phyloP scores from a whole-genome alignment of 257 asterid genomes.

The Primulina tabacum region DNA sequence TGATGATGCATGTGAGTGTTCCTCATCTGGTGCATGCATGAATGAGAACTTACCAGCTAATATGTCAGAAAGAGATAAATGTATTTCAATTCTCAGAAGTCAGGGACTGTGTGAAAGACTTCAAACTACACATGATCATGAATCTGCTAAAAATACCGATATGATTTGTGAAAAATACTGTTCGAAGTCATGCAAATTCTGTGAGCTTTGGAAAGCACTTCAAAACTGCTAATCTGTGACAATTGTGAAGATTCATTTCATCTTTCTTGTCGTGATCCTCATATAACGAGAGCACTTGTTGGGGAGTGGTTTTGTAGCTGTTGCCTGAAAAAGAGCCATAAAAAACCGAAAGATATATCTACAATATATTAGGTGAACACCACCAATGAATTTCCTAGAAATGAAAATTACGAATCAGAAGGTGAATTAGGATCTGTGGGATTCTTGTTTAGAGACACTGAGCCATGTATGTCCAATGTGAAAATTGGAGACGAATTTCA shows the following conservation, averaged over 20 bases:
- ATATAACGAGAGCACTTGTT: slow-evolving; percentile 43
- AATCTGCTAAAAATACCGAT: slow-evolving; percentile 31
- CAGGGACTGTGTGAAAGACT: slow-evolving; percentile 49
- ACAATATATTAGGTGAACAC: slow-evolving; percentile 22
- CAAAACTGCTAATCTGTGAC: slow-evolving; percentile 71
- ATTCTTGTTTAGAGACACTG: slow-evolving; percentile 54
- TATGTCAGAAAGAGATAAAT: slow-evolving; percentile 58
- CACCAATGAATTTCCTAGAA: too few species aligned
- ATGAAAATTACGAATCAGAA: slow-evolving; percentile 20
- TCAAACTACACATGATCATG: slow-evolving; percentile 24
- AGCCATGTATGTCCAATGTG: slow-evolving; percentile 53
- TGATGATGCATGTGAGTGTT: slow-evolving; percentile 60
- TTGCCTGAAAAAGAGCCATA: slow-evolving; percentile 67
- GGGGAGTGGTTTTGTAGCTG: slow-evolving; percentile 76
- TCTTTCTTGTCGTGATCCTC: slow-evolving; percentile 63
- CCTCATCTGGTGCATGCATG: slow-evolving; percentile 62
- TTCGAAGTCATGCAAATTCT: slow-evolving; percentile 57
- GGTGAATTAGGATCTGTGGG: slow-evolving; percentile 50
- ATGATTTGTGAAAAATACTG: slow-evolving; percentile 34
- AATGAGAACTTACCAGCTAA: slow-evolving; percentile 32
- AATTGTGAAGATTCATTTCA: slow-evolving; percentile 74
- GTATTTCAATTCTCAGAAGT: slow-evolving; percentile 56
- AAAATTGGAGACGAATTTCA: slow-evolving; percentile 73
- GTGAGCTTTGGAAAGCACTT: slow-evolving; percentile 45
- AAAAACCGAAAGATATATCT: slow-evolving; percentile 51